These are phyloP conservation scores for Beauveria medogensis DNA, from an alignment of 2,329 filamentous ascomycete species.

Conservation along the genomic window DNA sequence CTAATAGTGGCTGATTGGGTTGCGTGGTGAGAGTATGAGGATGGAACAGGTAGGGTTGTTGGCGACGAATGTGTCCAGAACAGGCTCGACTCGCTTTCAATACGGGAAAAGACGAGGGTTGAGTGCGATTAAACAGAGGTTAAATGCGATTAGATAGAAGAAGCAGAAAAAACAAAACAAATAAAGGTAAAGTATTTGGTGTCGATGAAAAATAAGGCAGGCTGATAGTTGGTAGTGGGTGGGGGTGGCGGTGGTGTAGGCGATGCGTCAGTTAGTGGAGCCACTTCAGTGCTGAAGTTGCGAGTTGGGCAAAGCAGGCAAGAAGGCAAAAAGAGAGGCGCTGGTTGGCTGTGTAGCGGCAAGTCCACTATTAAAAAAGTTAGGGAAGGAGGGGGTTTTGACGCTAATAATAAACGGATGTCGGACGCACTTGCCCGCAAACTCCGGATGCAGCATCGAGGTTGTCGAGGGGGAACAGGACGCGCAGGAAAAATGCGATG, in stretches of 20 bases:
- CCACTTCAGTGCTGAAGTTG: neutral
- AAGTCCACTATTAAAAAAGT: neutral
- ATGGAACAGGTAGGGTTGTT: neutral
- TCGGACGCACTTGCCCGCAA: conserved; percentile 5
- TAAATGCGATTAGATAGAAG: neutral
- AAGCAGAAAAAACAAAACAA: neutral
- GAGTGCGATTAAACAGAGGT: neutral
- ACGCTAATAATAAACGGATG: neutral
- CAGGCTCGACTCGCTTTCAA: neutral
- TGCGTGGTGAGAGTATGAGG: neutral
- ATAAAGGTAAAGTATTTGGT: neutral
- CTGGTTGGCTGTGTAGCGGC: neutral
- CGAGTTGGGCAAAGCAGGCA: neutral
- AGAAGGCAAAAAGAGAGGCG: neutral
- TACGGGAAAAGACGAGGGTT: neutral
- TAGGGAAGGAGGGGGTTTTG: neutral
- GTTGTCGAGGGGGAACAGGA: neutral
- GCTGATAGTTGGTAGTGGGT: neutral
- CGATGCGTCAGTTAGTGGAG: neutral
- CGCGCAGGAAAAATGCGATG: too few species aligned
- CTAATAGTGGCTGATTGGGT: neutral
- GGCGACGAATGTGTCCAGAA: neutral
- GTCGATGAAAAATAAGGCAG: neutral
- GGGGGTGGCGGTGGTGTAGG: neutral
- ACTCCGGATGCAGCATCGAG: conserved; percentile 7